A percentile compares a stretch with the other conserved stretches of the same genome.
Conservation (phyloP, 2,329 filamentous ascomycete species). For the Coniochaeta pulveracea region DNA sequence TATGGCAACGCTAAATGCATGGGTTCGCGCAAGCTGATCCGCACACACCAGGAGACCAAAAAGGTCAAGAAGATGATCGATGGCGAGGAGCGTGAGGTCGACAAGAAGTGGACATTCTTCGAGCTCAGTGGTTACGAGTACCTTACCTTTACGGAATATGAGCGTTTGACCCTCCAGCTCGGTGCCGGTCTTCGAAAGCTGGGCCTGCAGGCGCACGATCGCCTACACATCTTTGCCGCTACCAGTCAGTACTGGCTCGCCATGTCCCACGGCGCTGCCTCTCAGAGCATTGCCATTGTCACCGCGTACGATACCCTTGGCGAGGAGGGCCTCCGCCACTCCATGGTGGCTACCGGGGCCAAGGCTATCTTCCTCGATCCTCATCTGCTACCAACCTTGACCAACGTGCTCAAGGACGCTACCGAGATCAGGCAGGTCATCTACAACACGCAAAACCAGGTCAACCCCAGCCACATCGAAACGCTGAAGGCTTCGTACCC, state of each 20-base stretch:
- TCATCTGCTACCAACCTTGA: slow-evolving; percentile 48
- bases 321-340: slow-evolving; percentile 64
- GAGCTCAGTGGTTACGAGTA: slow-evolving; percentile 73
- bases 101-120: slow-evolving; percentile 83
- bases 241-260: slow-evolving; percentile 48
- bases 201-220: slow-evolving; percentile 56
- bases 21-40: slow-evolving; percentile 62
- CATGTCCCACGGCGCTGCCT: slow-evolving; percentile 41
- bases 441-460: slow-evolving; percentile 41
- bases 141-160: slow-evolving; percentile 67
- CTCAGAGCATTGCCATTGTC: slow-evolving; percentile 72
- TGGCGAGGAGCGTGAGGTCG: slow-evolving; percentile 65
- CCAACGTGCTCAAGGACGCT: slow-evolving; percentile 40
- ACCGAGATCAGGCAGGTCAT: slow-evolving; percentile 38
- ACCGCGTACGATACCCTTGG: slow-evolving; percentile 77
- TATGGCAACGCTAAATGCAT: slow-evolving; percentile 55
- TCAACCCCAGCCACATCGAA: slow-evolving; percentile 37
- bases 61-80: slow-evolving; percentile 84
- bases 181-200: slow-evolving; percentile 63
- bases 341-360: slow-evolving; percentile 59
- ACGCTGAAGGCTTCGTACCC: slow-evolving; percentile 37
- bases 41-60: slow-evolving; percentile 73
- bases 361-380: slow-evolving; percentile 67
- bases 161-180: slow-evolving; percentile 54
- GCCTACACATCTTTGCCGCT: slow-evolving; percentile 70